Base-by-base conservation (phyloP, 306 rosid genomes). In the Inga oerstediana region DNA sequence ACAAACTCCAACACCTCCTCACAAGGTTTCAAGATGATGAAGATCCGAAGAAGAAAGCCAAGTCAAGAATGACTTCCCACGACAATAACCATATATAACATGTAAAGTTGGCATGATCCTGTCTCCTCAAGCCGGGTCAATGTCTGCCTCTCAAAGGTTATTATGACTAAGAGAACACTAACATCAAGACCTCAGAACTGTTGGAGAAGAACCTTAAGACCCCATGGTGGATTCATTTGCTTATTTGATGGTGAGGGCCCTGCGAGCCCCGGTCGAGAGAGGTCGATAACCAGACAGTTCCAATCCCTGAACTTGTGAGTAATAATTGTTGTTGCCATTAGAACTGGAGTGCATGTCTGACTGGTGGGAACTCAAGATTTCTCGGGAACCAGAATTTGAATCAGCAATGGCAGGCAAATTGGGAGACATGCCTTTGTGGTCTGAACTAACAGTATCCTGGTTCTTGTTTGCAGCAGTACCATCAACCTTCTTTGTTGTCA, bases 401-500 rank as follows among this genome's bases (percentile, higher is more conserved):
- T 69, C 48, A 69, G 64, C 30, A 19, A 58, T 58, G 30, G 64
- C 64, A 58, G 64, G 20, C 64, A 58, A 58, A 20, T 58, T 58
- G 64, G 4, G 6, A 39, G 48, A 30, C 4, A 30, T 32, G 70
- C 27, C 64, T 58, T 19, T 58, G 41, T 5, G 70, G 73, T 37
- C 17, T 9, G 19, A 9, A 43, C 52, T 9, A 71, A 27, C 19
- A 71, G 17, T 71, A 10, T 20, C 10, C 32, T 39, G 27, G 3
- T 71, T 41, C 3, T 72, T 72, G 32, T 30, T 45, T 45, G 11
- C 37, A n/a, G 17, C 24, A n/a, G 37, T 5, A 46, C 30, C 52
- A 37, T 37, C 78, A 8, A 11, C 48, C 62, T 76, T 81, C 77
- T 80, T 89, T 7, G 85, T 67, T 84, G 78, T 81, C 77, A 86